Evolutionary conservation across 2,329 filamentous ascomycete species (phyloP), one percentile per base, ranked within the genome.

Genomic region (Diaporthe helianthi): DNA sequence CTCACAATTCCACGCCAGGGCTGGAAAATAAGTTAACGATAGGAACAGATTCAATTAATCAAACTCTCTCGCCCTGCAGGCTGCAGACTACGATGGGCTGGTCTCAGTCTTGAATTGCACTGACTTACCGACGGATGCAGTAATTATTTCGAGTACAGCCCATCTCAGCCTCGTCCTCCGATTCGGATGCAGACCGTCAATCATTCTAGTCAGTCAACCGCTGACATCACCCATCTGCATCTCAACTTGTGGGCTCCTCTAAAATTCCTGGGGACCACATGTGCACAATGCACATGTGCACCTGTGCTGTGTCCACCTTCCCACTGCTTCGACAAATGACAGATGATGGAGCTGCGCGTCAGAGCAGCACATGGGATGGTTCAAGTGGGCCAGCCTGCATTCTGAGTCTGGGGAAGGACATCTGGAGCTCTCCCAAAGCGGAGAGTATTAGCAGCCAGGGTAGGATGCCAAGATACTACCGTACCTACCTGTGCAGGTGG

Each of bases 361-460:
- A 47, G 41, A 41, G 26, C 47, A 61, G 41, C 55, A 61, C 9
- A 33, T 33, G 33, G 33, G 9, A 12, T 38, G 36, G 36, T 13
- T 49, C 15, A 4, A 19, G 58, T 63, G 58, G 58, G 58, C 31
- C 58, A 29, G 58, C 58, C 29, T 49, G 58, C 44, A 63, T 24
- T 12, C 26, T 36, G 41, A 63, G 58, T 63, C 58, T 63, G 58
- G 58, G 58, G 58, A 63, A 24, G 44, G 44, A 33, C 29, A 12
- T 12, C 44, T 47, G 44, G 44, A 33, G 41, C 36, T 12, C 44
- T 47, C 58, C 41, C 36, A 12, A 38, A 36, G n/a, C 58, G 58
- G 58, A 49, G n/a, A n/a, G n/a, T n/a, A n/a, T n/a, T 63, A 63
- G 58, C 58, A 49, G 58, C 58, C 58, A 41, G 58, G 58, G n/a